Evolutionary conservation across 768 basidiomycete species (phyloP).

Genomic region (Pulveroboletus ravenelii): DNA sequence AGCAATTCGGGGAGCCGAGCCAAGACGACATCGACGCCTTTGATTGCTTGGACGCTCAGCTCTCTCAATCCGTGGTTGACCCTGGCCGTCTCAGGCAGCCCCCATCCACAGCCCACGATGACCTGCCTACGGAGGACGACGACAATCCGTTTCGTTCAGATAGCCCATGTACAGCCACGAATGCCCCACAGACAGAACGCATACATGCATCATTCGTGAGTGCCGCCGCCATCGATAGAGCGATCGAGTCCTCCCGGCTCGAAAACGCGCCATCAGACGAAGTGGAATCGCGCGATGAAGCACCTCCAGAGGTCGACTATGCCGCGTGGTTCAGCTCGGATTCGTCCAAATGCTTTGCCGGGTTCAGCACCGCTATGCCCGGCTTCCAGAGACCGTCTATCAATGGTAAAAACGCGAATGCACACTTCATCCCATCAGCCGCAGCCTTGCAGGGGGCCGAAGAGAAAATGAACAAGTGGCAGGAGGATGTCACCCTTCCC

Average conservation of each 20-base stretch:
- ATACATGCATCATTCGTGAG: conserved; percentile 18
- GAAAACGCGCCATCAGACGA: conserved; percentile 3
- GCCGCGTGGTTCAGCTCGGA: conserved; percentile 48
- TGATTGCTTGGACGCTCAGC: conserved; percentile 44
- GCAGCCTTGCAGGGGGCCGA: conserved; percentile 52
- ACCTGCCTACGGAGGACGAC: conserved; percentile 12
- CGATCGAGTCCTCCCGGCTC: neutral
- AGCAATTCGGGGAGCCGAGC: conserved; percentile 45
- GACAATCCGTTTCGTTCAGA: conserved; percentile 20
- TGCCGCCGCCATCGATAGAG: conserved; percentile 10
- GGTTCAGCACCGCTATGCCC: conserved; percentile 36
- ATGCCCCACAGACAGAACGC: neutral
- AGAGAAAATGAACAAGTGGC: conserved; percentile 48
- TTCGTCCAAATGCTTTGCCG: conserved; percentile 23
- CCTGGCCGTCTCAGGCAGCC: neutral
- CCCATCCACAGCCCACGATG: neutral
- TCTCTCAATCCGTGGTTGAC: conserved; percentile 33
- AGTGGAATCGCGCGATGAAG: conserved; percentile 36
- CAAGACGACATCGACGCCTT: conserved; percentile 53
- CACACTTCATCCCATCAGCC: conserved; percentile 48
- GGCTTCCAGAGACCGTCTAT: conserved; percentile 19
- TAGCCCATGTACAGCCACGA: neutral
- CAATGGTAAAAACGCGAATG: conserved; percentile 8
- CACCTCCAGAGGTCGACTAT: conserved; percentile 38
- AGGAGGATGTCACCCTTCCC: conserved; percentile 31